These are phyloP conservation scores for Metrosideros polymorpha DNA, from an alignment of 441 rosid genomes.

Conservation along the genomic window DNA sequence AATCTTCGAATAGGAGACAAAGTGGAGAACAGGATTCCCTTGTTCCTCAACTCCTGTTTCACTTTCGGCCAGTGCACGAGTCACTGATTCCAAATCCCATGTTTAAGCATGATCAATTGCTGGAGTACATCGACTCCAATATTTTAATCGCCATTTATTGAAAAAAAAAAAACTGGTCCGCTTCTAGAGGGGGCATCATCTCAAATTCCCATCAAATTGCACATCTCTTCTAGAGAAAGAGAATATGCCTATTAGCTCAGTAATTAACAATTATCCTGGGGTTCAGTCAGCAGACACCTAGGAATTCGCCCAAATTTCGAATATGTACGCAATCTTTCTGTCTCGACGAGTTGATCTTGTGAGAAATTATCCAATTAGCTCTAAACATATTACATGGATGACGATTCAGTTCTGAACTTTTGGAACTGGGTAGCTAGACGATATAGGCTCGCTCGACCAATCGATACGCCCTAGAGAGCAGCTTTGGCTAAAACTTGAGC, in stretches of 20 bases:
- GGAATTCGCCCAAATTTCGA: neutral
- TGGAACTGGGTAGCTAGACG: too few relatives aligned
- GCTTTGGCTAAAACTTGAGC: too few relatives aligned
- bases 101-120: neutral
- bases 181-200: neutral
- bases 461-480: too few relatives aligned
- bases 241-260: rapidly evolving
- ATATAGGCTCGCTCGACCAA: too few relatives aligned
- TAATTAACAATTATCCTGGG: neutral
- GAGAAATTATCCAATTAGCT: neutral
- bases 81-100: neutral
- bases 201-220: neutral
- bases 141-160: neutral
- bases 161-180: neutral
- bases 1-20: neutral
- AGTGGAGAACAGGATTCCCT: neutral
- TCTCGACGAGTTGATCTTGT: neutral
- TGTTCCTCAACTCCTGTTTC: neutral
- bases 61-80: neutral
- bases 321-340: neutral
- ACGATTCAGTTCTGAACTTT: too few relatives aligned
- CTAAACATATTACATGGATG: rapidly evolving
- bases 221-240: neutral
- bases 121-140: neutral
- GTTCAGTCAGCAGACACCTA: neutral